Conservation (phyloP, 2,329 filamentous ascomycete genomes). For the Verticillium nonalfalfae region DNA sequence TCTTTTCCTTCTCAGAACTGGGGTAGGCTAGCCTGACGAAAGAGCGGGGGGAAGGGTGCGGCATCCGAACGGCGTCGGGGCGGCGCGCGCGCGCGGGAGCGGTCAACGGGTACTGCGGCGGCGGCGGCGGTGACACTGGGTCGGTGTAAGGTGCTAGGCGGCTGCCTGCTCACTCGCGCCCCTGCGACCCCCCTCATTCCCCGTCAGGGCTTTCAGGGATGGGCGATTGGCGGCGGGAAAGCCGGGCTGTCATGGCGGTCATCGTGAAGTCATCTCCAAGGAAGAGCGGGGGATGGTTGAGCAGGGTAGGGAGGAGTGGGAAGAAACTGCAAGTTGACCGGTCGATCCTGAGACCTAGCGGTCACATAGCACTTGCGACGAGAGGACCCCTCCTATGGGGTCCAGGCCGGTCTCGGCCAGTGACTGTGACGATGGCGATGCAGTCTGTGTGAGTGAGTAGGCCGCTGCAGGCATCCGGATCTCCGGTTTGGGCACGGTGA, state of each 20-base stretch:
- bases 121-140: not conserved
- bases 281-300: too few relatives aligned
- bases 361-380: not conserved
- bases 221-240: not conserved
- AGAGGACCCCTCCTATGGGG: not conserved
- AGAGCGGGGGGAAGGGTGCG: not conserved
- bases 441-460: too few relatives aligned
- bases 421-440: not conserved
- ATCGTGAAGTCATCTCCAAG: too few relatives aligned
- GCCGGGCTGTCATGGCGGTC: too few relatives aligned
- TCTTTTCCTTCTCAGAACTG: too few relatives aligned
- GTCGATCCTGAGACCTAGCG: not conserved
- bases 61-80: not conserved
- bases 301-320: too few relatives aligned
- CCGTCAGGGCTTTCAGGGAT: not conserved
- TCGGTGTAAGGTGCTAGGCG: not conserved
- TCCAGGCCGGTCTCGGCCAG: not conserved
- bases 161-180: too few relatives aligned
- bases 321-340: too few relatives aligned
- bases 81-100: not conserved
- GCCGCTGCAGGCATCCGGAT: too few relatives aligned
- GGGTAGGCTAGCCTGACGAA: not conserved
- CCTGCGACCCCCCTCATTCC: too few relatives aligned
- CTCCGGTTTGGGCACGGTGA: not conserved
- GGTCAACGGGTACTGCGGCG: not conserved